Conservation (phyloP, 2,329 filamentous ascomycete genomes). For the Epichloe sylvatica region DNA sequence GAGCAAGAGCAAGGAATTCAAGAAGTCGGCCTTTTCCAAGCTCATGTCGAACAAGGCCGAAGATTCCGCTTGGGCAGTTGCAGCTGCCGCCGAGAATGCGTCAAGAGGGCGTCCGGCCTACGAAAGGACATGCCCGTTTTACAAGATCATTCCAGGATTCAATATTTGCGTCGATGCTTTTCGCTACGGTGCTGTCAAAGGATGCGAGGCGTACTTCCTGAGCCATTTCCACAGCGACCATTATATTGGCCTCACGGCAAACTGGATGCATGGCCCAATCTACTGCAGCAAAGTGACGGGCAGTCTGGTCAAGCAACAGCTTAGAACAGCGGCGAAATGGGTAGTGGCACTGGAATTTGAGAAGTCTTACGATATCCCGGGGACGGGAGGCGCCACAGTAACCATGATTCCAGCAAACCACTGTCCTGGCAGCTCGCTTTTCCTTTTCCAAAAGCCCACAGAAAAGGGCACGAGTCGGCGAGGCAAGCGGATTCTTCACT, state of each 20-base stretch:
- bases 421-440: slow-evolving; percentile 87
- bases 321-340: slow-evolving; percentile 75
- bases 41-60: slow-evolving; percentile 89
- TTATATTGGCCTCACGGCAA: slow-evolving; percentile 78
- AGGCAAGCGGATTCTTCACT: slow-evolving; percentile 74
- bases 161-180: slow-evolving; percentile 93
- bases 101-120: slow-evolving; percentile 77
- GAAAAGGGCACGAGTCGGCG: slow-evolving; percentile 45
- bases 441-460: slow-evolving; percentile 72
- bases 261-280: slow-evolving; percentile 86
- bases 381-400: slow-evolving; percentile 60
- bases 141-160: slow-evolving; percentile 92
- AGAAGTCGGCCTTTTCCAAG: slow-evolving; percentile 69
- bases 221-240: slow-evolving; percentile 98
- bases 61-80: slow-evolving; percentile 76
- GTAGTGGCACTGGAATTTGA: slow-evolving; percentile 81
- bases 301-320: slow-evolving; percentile 74
- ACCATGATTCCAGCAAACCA: slow-evolving; percentile 97
- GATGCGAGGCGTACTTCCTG: slow-evolving; percentile 87
- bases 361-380: slow-evolving; percentile 60
- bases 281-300: slow-evolving; percentile 91
- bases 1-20: slow-evolving; percentile 17
- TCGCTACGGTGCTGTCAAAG: slow-evolving; percentile 82
- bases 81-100: slow-evolving; percentile 64
- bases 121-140: slow-evolving; percentile 87